phyloP scores from a whole-genome alignment of 208 protist genomes.

The Trypanosoma congolense region DNA sequence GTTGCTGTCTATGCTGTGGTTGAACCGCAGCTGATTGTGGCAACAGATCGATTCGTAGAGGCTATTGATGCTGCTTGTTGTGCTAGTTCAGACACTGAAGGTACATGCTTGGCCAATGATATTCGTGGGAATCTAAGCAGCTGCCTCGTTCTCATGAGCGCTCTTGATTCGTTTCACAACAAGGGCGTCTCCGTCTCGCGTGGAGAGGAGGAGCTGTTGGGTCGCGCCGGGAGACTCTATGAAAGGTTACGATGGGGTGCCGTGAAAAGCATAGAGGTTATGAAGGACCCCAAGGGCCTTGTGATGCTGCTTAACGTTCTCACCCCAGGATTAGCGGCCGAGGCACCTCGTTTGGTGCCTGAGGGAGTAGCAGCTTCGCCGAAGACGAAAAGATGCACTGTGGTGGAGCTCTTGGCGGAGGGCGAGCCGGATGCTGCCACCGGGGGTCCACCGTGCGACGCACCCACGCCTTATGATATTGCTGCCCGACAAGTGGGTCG shows the following conservation, averaged over 20 bases:
- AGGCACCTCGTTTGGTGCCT: too few relatives aligned
- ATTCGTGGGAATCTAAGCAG: not conserved
- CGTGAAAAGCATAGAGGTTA: slow-evolving; percentile 8
- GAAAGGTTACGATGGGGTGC: slow-evolving; percentile 14
- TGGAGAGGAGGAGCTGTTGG: slow-evolving; percentile 9
- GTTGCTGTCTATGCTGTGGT: slow-evolving; percentile 14
- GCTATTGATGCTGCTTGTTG: not conserved
- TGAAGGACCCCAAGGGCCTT: slow-evolving; percentile 24
- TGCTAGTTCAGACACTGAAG: not conserved
- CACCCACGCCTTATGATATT: slow-evolving; percentile 9
- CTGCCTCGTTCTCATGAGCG: slow-evolving; percentile 15
- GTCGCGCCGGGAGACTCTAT: slow-evolving; percentile 21
- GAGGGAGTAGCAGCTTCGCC: too few relatives aligned
- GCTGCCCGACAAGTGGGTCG: slow-evolving; percentile 14
- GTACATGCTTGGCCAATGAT: not conserved
- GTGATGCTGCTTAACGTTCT: slow-evolving; percentile 25
- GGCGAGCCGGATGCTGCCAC: too few relatives aligned
- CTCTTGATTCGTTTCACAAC: slow-evolving; percentile 20
- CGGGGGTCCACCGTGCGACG: too few relatives aligned
- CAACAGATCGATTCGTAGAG: slow-evolving; percentile 5
- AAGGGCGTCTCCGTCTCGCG: slow-evolving; percentile 4
- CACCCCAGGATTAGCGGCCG: slow-evolving; percentile 1
- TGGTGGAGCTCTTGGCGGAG: too few relatives aligned
- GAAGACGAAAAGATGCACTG: too few relatives aligned
- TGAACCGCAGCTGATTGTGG: slow-evolving; percentile 11